Conservation (phyloP, 202 grass and related monocot genomes). For the Carex arenaria region DNA sequence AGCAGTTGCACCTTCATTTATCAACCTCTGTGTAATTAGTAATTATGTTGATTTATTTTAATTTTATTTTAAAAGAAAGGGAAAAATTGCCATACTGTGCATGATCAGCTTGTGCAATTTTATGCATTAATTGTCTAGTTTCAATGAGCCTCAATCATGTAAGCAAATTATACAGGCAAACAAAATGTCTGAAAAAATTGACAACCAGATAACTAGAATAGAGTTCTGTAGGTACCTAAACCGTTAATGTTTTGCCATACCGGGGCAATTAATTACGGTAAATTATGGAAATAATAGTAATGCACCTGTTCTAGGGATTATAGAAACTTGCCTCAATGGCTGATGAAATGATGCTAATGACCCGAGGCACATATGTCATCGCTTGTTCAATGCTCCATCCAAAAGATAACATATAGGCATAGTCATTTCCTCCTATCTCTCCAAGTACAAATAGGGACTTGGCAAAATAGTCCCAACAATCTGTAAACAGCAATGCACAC, state of each 20-base stretch:
- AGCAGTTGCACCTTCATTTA: constrained; percentile 23
- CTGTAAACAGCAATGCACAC: neutral
- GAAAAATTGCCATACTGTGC: neutral
- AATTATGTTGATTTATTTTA: neutral
- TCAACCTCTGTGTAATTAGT: constrained; percentile 39
- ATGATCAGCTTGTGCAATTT: no score
- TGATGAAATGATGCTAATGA: constrained; percentile 18
- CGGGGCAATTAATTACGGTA: neutral
- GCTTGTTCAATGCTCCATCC: constrained; percentile 18
- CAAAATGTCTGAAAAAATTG: neutral
- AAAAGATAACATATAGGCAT: constrained; percentile 17
- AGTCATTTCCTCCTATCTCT: constrained; percentile 54
- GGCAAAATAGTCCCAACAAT: constrained; percentile 23
- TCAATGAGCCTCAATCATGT: neutral
- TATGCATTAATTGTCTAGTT: no score
- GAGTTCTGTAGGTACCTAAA: neutral
- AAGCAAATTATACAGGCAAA: neutral
- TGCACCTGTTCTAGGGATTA: neutral
- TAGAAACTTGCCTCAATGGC: constrained; percentile 27
- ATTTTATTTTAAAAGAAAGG: neutral
- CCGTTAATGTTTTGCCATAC: neutral
- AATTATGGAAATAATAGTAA: neutral
- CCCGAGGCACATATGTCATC: constrained; percentile 6
- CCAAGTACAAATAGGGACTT: constrained; percentile 48
- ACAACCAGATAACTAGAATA: neutral